These are phyloP conservation scores for Talaromyces ruber DNA, from an alignment of 495 filamentous ascomycete species.

Conservation along the genomic window DNA sequence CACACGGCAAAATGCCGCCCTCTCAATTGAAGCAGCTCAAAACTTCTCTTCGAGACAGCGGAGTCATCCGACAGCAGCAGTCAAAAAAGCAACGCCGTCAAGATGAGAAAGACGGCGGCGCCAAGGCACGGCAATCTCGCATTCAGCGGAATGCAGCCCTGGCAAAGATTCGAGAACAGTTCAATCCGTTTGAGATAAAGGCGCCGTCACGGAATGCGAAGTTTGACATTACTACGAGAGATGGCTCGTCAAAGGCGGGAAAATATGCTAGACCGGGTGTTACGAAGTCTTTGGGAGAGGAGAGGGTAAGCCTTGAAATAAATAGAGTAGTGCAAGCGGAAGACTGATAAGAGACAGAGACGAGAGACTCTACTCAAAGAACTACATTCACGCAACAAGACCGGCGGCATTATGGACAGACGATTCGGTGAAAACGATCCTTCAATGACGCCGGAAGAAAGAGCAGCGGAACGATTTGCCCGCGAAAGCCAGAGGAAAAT, in stretches of 20 bases:
- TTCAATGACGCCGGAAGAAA: conserved; percentile 87
- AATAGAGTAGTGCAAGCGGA: neutral
- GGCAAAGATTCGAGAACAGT: conserved; percentile 79
- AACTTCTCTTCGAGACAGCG: conserved; percentile 75
- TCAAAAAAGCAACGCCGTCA: conserved; percentile 85
- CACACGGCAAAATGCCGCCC: conserved; percentile 58
- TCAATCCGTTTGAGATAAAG: conserved; percentile 96
- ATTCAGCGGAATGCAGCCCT: conserved; percentile 68
- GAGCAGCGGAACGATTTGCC: conserved; percentile 83
- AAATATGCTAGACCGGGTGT: conserved; percentile 65
- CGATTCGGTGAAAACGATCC: conserved; percentile 96
- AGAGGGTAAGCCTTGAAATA: conserved; percentile 53
- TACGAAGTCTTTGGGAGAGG: conserved; percentile 78
- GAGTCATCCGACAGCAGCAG: conserved; percentile 78
- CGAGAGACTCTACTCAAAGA: conserved; percentile 74
- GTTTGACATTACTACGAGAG: conserved; percentile 61
- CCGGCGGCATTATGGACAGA: conserved; percentile 84
- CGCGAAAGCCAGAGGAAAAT: conserved; percentile 66
- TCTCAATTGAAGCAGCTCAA: conserved; percentile 96
- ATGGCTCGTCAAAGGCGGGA: conserved; percentile 39
- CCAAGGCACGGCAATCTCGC: conserved; percentile 48
- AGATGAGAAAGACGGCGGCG: conserved; percentile 51
- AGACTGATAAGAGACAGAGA: conserved; percentile 39
- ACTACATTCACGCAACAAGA: conserved; percentile 78
- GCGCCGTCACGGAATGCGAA: conserved; percentile 58